Conservation (phyloP, 345 rosid species). For the Rubroshorea leprosula region DNA sequence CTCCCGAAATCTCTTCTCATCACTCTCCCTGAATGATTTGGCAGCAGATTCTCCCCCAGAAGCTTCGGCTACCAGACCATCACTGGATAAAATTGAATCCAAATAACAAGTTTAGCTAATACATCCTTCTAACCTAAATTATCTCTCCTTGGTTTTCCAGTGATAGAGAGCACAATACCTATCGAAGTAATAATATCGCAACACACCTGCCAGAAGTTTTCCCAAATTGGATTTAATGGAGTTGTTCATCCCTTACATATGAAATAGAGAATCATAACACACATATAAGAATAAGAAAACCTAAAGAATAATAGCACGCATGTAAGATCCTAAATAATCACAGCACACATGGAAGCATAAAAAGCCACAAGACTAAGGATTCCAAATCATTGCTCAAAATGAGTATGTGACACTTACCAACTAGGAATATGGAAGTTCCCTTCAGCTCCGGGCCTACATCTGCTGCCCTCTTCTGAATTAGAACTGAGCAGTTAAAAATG, state of each 20-base stretch:
- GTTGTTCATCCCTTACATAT: conserved; percentile 53
- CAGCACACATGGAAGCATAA: not conserved
- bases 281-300: conserved; percentile 1
- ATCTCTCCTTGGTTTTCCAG: not conserved
- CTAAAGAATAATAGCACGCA: too few species aligned
- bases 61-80: conserved; percentile 72
- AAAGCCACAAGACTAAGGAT: not conserved
- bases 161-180: conserved; percentile 36
- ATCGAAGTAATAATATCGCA: conserved; percentile 76
- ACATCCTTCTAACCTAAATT: not conserved
- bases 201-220: conserved; percentile 53
- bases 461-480: conserved; percentile 60
- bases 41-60: conserved; percentile 69
- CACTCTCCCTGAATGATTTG: conserved; percentile 50
- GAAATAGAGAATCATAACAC: conserved; percentile 2
- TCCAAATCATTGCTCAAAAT: conserved; percentile 8
- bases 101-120: conserved; percentile 11
- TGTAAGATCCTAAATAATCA: too few species aligned
- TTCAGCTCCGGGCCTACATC: conserved; percentile 51
- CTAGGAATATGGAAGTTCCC: conserved; percentile 78
- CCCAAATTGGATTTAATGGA: conserved; percentile 55
- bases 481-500: conserved; percentile 26
- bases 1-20: conserved; percentile 58
- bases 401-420: conserved; percentile 46
- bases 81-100: conserved; percentile 37